These are phyloP conservation scores for Penicillium sp. DNA, from an alignment of 2,329 filamentous ascomycete species.

Conservation along the genomic window DNA sequence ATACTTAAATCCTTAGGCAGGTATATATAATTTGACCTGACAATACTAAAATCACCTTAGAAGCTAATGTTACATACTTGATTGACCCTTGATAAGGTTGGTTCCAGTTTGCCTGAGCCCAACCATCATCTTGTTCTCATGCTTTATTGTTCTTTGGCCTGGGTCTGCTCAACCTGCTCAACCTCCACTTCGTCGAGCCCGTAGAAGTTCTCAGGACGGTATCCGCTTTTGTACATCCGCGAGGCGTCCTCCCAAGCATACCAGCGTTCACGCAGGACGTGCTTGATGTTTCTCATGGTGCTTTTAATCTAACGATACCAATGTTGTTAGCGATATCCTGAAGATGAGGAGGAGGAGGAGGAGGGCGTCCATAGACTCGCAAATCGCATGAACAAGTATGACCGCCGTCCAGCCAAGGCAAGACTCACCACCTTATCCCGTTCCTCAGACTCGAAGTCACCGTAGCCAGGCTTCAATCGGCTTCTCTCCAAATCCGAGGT, in stretches of 20 bases:
- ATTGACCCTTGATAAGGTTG: not conserved
- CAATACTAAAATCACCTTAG: not conserved
- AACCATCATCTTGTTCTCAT: not conserved
- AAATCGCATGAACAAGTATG: not conserved
- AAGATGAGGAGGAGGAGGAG: not conserved
- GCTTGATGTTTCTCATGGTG: conserved; percentile 80
- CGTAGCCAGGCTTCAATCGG: conserved; percentile 67
- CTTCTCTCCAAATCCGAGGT: conserved; percentile 69
- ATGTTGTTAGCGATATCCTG: not conserved
- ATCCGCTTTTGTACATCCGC: conserved; percentile 36
- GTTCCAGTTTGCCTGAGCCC: not conserved
- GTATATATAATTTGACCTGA: conserved; percentile 6
- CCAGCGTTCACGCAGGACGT: conserved; percentile 79
- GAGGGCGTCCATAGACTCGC: not conserved
- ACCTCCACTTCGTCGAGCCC: conserved; percentile 20
- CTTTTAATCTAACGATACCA: conserved; percentile 57
- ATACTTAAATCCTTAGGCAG: not conserved
- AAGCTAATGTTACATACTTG: conserved; percentile 13
- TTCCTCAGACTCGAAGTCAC: conserved; percentile 61
- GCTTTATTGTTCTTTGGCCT: not conserved
- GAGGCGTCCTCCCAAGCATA: conserved; percentile 65
- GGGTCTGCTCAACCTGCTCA: conserved; percentile 11
- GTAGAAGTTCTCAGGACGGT: conserved; percentile 31
- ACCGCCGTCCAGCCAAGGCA: not conserved
- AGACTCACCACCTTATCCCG: conserved; percentile 64